Evolutionary conservation across 768 basidiomycete species (phyloP).

Genomic region (Boletus insuetus): DNA sequence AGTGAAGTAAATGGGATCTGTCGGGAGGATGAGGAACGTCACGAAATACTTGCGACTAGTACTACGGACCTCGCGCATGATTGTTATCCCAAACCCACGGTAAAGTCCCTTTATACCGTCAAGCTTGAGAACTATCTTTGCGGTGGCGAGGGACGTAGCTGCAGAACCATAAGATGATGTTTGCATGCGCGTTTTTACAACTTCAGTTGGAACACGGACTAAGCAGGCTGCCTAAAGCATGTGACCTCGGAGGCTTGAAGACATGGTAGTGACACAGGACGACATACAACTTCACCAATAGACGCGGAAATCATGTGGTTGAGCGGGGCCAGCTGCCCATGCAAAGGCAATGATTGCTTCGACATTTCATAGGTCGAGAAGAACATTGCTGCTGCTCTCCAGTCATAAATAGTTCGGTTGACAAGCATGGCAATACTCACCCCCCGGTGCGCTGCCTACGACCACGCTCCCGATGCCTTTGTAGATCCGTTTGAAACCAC

Average conservation of each 20-base stretch:
- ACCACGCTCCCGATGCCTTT: slow-evolving; percentile 92
- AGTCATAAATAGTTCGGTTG: background rate
- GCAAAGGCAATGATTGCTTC: slow-evolving; percentile 69
- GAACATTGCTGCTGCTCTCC: slow-evolving; percentile 78
- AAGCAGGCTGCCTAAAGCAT: slow-evolving; percentile 73
- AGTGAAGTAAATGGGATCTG: slow-evolving; percentile 96
- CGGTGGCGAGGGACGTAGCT: slow-evolving; percentile 61
- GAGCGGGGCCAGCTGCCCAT: slow-evolving; percentile 60
- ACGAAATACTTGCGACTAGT: background rate
- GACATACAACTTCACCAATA: slow-evolving; percentile 52
- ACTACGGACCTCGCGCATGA: slow-evolving; percentile 58
- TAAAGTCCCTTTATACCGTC: slow-evolving; percentile 83
- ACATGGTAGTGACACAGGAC: slow-evolving; percentile 6
- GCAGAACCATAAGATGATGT: slow-evolving; percentile 70
- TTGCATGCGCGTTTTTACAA: slow-evolving; percentile 92
- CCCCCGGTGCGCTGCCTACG: slow-evolving; percentile 94
- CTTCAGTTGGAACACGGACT: slow-evolving; percentile 92
- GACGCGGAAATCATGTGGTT: slow-evolving; percentile 62
- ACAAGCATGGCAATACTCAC: slow-evolving; percentile 41
- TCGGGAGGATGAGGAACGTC: slow-evolving; percentile 6
- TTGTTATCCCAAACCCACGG: slow-evolving; percentile 79
- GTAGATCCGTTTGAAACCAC: slow-evolving; percentile 90
- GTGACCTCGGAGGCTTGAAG: slow-evolving; percentile 7
- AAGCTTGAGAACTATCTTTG: slow-evolving; percentile 50
- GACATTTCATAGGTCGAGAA: slow-evolving; percentile 92